Evolutionary conservation across 129 eudicot species (phyloP).

Genomic region (Smallanthus sonchifolius): DNA sequence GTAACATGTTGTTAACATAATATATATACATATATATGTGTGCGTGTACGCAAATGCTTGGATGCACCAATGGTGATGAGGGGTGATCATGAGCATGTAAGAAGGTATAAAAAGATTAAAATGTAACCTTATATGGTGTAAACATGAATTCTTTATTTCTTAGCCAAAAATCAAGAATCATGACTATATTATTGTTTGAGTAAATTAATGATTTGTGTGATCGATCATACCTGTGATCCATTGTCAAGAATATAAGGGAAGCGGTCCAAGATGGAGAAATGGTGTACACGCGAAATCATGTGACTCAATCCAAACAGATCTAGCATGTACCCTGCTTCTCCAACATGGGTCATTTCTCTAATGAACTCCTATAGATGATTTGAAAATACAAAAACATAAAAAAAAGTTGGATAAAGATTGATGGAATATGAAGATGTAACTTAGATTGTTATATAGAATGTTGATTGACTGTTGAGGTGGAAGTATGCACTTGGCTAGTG

Average conservation of each 20-base stretch:
- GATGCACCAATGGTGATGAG: background rate
- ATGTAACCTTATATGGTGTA: background rate
- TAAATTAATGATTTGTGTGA: conserved; percentile 2
- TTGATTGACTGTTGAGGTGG: background rate
- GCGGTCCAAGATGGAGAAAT: conserved; percentile 47
- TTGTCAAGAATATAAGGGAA: conserved; percentile 18
- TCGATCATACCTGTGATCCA: conserved; percentile 9
- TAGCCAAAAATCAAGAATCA: conserved; percentile 3
- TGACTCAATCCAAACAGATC: conserved; percentile 2
- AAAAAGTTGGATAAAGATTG: background rate
- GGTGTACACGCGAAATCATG: conserved; percentile 38
- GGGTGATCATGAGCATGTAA: no score
- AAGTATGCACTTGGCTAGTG: background rate
- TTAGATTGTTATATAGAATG: conserved; percentile 21
- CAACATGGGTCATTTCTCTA: conserved; percentile 41
- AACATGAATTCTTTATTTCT: conserved; percentile 12
- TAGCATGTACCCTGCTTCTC: conserved; percentile 93
- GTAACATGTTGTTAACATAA: background rate
- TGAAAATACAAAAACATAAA: background rate
- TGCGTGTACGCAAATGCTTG: background rate
- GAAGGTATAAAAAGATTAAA: background rate
- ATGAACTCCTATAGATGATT: background rate
- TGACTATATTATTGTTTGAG: background rate
- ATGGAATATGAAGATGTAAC: conserved; percentile 1
- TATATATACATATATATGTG: background rate